phyloP scores from a whole-genome alignment of 768 basidiomycete genomes.

The Suillus brevipes region DNA sequence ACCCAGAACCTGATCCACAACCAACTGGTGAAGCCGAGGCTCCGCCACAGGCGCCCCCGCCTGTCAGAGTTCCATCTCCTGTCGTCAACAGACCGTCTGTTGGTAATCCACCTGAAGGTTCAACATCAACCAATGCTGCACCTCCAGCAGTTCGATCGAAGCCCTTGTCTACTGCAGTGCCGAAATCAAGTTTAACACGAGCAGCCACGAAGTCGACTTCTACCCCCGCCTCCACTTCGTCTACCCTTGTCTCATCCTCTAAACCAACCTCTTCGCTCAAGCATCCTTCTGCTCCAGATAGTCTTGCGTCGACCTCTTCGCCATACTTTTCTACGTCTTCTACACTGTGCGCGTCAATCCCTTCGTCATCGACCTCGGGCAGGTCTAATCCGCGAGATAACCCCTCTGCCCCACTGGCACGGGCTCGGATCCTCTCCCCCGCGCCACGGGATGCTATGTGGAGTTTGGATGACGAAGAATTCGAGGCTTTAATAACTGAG shows the following conservation, averaged over 20 bases:
- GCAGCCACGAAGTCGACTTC: slow-evolving; percentile 9
- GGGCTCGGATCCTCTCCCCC: slow-evolving; percentile 20
- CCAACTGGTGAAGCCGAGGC: neutral
- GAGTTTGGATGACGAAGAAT: slow-evolving; percentile 31
- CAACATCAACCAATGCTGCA: neutral
- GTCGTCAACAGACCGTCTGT: neutral
- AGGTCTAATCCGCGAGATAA: neutral
- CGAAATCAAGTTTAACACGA: neutral
- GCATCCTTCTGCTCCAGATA: slow-evolving; percentile 4
- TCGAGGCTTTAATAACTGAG: slow-evolving; percentile 10
- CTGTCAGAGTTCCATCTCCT: neutral
- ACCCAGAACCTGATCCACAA: slow-evolving; percentile 20
- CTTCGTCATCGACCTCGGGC: slow-evolving; percentile 25
- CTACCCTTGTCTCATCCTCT: slow-evolving; percentile 19
- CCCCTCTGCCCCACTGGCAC: slow-evolving; percentile 36
- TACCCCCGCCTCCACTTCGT: slow-evolving; percentile 10
- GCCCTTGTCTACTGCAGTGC: neutral
- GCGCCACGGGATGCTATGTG: slow-evolving; percentile 25
- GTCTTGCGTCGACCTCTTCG: slow-evolving; percentile 11
- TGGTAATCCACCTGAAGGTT: neutral
- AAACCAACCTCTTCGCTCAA: slow-evolving; percentile 12
- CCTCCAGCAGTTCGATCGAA: neutral
- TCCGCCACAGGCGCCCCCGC: neutral
- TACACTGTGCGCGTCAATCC: slow-evolving; percentile 12
- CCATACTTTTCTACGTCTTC: slow-evolving; percentile 22